These are phyloP conservation scores for Pterocarpus macrocarpus DNA, from an alignment of 306 rosid species.

Conservation along the genomic window DNA sequence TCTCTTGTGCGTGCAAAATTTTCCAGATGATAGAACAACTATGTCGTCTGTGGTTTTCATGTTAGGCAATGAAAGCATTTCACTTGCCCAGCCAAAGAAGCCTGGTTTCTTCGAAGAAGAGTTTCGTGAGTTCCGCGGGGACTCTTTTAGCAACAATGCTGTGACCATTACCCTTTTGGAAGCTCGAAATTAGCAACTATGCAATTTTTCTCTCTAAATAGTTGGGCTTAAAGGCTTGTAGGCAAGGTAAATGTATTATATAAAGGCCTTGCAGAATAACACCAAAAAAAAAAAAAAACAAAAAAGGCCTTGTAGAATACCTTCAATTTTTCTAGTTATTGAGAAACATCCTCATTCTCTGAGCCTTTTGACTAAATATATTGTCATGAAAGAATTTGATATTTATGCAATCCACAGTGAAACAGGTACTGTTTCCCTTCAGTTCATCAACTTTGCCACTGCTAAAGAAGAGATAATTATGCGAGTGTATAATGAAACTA, in stretches of 20 bases:
- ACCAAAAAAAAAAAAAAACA: no score
- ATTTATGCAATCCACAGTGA: not conserved
- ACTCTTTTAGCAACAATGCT: constrained; percentile 37
- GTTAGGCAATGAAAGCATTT: constrained; percentile 44
- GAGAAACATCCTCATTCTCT: not conserved
- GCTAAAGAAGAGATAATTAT: not conserved
- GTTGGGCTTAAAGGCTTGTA: not conserved
- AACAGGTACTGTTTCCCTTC: not conserved
- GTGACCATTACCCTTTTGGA: constrained; percentile 42
- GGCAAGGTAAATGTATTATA: not conserved
- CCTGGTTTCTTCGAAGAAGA: constrained; percentile 34
- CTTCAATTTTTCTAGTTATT: not conserved
- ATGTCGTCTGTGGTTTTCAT: constrained; percentile 57
- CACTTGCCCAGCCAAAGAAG: constrained; percentile 46
- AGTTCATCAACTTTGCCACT: not conserved
- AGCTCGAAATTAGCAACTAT: constrained; percentile 33
- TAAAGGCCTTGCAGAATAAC: not conserved
- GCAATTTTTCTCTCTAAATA: not conserved
- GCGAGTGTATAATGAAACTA: not conserved
- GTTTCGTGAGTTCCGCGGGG: not conserved
- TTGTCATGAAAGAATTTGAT: not conserved
- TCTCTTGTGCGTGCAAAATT: constrained; percentile 58
- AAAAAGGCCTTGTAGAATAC: not conserved
- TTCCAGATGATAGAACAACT: constrained; percentile 55
- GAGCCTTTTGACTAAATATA: not conserved